Percentiles rank a stretch among this genome's conserved stretches.
These are phyloP conservation scores for Solanum phureja DNA, from an alignment of 257 asterid genomes.

Conservation along the genomic window DNA sequence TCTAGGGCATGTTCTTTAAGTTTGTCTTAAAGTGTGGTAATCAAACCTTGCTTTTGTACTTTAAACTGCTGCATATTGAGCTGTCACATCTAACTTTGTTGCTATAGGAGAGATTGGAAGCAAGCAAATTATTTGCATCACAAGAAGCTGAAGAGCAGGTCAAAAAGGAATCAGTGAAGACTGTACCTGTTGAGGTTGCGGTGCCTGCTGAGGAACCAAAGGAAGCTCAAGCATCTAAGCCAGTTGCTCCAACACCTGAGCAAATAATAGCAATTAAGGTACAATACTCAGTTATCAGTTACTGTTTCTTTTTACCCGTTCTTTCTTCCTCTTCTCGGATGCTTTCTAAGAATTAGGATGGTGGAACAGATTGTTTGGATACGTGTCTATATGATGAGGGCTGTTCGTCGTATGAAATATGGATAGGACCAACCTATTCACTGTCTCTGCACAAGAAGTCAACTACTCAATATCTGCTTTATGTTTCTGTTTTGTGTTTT, in stretches of 20 bases:
- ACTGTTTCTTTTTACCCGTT: background rate
- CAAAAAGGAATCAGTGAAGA: slow-evolving; percentile 69
- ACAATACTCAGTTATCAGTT: background rate
- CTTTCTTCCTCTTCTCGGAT: background rate
- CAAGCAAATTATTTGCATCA: slow-evolving; percentile 68
- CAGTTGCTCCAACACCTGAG: slow-evolving; percentile 85
- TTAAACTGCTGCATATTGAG: background rate
- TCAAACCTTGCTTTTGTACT: background rate
- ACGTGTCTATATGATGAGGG: background rate
- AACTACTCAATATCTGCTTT: background rate
- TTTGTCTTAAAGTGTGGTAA: background rate
- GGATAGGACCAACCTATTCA: background rate
- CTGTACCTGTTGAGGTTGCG: slow-evolving; percentile 73
- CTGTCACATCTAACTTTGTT: background rate
- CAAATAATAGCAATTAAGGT: slow-evolving; percentile 98
- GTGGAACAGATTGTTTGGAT: background rate
- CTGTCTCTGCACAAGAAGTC: background rate
- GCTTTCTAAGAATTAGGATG: background rate
- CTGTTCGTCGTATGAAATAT: background rate
- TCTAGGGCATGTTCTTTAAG: background rate
- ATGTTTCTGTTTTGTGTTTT: background rate
- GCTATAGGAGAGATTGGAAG: slow-evolving; percentile 85
- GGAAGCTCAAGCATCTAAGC: slow-evolving; percentile 63
- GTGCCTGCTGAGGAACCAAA: slow-evolving; percentile 39
- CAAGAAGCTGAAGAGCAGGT: slow-evolving; percentile 91